Evolutionary conservation across 1,284 basidiomycete genomes (phyloP).

Genomic region (Apiotrichum domesticum): DNA sequence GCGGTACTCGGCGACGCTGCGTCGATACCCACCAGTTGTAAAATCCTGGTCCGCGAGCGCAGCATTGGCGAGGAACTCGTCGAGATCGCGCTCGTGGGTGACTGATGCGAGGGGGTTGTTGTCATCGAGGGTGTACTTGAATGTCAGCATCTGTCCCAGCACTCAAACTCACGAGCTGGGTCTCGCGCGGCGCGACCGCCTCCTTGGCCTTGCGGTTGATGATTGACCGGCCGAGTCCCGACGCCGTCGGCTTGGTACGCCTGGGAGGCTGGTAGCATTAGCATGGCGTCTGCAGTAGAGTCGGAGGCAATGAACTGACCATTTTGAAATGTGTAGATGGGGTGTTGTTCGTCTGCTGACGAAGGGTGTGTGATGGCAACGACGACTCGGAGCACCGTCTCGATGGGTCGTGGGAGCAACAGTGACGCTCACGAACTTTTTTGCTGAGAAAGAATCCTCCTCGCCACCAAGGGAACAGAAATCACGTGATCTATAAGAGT

Average conservation of each 20-base stretch:
- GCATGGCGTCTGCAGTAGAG: no score
- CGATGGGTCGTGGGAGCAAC: no score
- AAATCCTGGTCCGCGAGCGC: constrained; percentile 93
- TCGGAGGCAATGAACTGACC: constrained; percentile 1
- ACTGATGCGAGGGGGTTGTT: constrained; percentile 78
- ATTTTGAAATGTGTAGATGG: constrained; percentile 3
- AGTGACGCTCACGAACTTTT: neutral
- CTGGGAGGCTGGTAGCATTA: constrained; percentile 9
- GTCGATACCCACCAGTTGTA: constrained; percentile 71
- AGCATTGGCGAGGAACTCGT: constrained; percentile 93
- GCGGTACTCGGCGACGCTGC: constrained; percentile 45
- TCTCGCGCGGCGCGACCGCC: constrained; percentile 63
- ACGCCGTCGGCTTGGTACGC: constrained; percentile 39
- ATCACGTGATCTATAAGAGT: neutral
- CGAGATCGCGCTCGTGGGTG: constrained; percentile 92
- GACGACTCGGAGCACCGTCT: no score
- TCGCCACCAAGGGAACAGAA: neutral
- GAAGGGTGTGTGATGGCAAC: neutral
- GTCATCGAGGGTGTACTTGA: constrained; percentile 71
- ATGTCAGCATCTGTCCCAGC: neutral
- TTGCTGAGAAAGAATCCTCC: neutral
- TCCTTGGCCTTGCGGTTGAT: constrained; percentile 83
- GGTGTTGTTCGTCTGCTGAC: neutral
- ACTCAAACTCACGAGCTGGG: constrained; percentile 59
- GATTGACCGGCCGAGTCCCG: constrained; percentile 81